Conservation (phyloP, 306 rosid species). For the Vigna unguiculata region DNA sequence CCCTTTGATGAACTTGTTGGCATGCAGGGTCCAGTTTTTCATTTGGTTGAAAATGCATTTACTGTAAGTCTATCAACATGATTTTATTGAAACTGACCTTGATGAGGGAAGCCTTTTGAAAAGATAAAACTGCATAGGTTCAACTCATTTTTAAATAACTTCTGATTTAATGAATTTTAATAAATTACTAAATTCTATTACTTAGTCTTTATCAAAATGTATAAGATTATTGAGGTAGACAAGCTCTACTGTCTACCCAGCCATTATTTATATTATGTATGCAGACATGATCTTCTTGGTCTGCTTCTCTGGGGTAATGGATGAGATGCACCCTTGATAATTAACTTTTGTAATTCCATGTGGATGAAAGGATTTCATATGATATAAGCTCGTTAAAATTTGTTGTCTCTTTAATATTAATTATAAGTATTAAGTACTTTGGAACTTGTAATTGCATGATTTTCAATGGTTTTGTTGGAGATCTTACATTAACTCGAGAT, state of each 20-base stretch:
- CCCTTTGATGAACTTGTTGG: slow-evolving; percentile 99
- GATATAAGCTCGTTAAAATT: not conserved
- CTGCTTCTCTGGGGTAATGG: not conserved
- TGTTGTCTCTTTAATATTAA: slow-evolving; percentile 16
- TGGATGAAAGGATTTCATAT: slow-evolving; percentile 22
- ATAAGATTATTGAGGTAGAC: not conserved
- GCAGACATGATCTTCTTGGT: slow-evolving; percentile 5
- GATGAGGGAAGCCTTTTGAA: not conserved
- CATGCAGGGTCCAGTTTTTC: slow-evolving; percentile 99
- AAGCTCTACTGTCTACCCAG: slow-evolving; percentile 6
- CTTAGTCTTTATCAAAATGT: not conserved
- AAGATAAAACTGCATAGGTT: not conserved
- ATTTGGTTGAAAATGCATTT: slow-evolving; percentile 97
- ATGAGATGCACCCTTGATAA: slow-evolving; percentile 14
- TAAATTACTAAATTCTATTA: slow-evolving; percentile 1
- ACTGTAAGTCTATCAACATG: slow-evolving; percentile 67
- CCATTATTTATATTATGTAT: not conserved
- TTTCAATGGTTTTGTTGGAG: not conserved
- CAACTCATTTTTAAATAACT: not conserved
- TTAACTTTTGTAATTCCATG: slow-evolving; percentile 13
- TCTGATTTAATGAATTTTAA: not conserved
- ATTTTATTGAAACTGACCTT: slow-evolving; percentile 6
- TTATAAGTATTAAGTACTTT: not conserved
- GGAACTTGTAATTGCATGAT: slow-evolving; percentile 19
- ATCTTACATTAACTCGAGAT: too few species aligned